Evolutionary conservation across 768 basidiomycete genomes (phyloP), one percentile per base, ranked within the genome.

Genomic region (Rhizopogon vesiculosus): DNA sequence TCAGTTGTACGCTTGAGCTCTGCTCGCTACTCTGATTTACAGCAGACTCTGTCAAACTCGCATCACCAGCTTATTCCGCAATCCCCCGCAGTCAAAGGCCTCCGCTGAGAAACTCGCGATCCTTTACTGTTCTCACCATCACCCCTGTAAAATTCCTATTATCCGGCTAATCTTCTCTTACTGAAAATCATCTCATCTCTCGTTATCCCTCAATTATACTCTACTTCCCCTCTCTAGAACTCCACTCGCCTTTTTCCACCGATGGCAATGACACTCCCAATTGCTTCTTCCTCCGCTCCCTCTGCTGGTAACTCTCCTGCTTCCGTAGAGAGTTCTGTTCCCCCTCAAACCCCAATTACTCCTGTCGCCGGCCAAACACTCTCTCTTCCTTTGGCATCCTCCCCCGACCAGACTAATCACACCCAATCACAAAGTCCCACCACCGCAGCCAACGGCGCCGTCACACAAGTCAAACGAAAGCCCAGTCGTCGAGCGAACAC

Each of bases 401-500:
- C 70, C 12, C 29, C 59, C 28, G 57, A 61, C 61, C 61, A 64
- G 25, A 41, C 51, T 22, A 59, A 60, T 15, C 57, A 59, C 42
- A 59, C 62, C 28, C 63, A 64, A 25, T 68, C 70, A 35, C 58
- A 63, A 33, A 42, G 63, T 51, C 56, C 63, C 38, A 40, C 58
- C 39, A 38, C 55, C 44, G 55, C 61, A 28, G 43, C 66, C 29
- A 68, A 62, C 19, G 51, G 66, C 15, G 56, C 64, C 22, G 35
- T 59, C 52, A 59, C 72, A n/a, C 79, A 81, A 58, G 66, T 74
- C 56, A 91, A 89, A 68, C 84, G 89, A 70, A 96, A 96, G 71
- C 84, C 91, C 54, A 84, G 82, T 65, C 81, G 93, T 59, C 84
- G 94, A 33, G 94, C 93, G 51, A 98, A 98, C 74, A 98, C 95